phyloP scores from a whole-genome alignment of 2,329 filamentous ascomycete species.

The Apiospora koreana region DNA sequence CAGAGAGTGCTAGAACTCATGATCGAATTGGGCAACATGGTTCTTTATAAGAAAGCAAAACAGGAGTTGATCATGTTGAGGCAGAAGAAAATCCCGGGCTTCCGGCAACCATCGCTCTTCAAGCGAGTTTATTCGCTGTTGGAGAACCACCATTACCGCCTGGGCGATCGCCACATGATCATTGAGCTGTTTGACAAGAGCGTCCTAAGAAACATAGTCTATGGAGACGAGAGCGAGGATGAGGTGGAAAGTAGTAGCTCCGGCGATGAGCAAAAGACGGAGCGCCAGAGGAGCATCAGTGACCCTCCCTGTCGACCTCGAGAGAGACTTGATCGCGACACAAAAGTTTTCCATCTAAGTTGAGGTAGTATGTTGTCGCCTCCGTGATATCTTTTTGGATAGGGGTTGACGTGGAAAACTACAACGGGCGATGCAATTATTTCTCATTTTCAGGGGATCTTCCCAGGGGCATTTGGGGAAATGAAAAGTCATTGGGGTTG shows the following conservation, averaged over 20 bases:
- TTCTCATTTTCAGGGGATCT: neutral
- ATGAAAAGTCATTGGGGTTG: slow-evolving; percentile 6
- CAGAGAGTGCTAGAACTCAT: slow-evolving; percentile 84
- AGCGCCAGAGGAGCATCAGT: slow-evolving; percentile 55
- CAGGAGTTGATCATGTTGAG: slow-evolving; percentile 77
- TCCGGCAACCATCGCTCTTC: slow-evolving; percentile 77
- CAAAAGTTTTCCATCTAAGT: slow-evolving; percentile 16
- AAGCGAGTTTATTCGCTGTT: slow-evolving; percentile 81
- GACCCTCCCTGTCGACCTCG: slow-evolving; percentile 39
- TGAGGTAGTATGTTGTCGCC: neutral
- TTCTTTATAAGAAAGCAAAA: slow-evolving; percentile 85
- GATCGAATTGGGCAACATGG: slow-evolving; percentile 88
- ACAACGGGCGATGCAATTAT: neutral
- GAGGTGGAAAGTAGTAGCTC: slow-evolving; percentile 43
- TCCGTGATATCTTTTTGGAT: neutral
- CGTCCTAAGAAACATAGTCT: slow-evolving; percentile 81
- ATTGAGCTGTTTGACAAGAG: slow-evolving; percentile 93
- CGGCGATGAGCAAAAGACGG: slow-evolving; percentile 54
- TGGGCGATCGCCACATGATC: slow-evolving; percentile 85
- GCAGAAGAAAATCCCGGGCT: slow-evolving; percentile 72
- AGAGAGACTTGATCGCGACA: slow-evolving; percentile 13
- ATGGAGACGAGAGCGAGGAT: slow-evolving; percentile 60
- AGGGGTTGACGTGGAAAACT: neutral
- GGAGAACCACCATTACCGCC: slow-evolving; percentile 85
- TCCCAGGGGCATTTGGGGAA: neutral